Conservation (phyloP, 169 alveolate species). For the Fabrea salina region DNA sequence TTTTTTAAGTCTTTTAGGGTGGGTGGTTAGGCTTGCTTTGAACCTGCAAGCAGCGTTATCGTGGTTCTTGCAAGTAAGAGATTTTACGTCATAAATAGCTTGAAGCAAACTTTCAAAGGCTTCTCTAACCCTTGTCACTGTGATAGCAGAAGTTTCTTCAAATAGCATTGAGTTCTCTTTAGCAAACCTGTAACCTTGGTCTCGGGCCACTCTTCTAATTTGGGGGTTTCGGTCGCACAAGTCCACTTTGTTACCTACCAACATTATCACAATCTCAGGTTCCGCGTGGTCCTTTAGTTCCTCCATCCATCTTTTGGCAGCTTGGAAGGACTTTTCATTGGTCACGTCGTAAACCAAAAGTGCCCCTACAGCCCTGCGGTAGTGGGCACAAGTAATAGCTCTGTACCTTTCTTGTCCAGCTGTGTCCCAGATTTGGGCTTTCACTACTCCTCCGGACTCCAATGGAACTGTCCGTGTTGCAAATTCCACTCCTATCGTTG, state of each 20-base stretch:
- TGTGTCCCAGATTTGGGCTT: constrained; percentile 93
- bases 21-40: background rate
- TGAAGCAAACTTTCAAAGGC: constrained; percentile 21
- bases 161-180: background rate
- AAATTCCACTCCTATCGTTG: constrained; percentile 79
- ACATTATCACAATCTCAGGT: constrained; percentile 96
- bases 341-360: constrained; percentile 94
- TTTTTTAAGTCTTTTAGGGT: background rate
- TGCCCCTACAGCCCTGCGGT: constrained; percentile 96
- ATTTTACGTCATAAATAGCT: constrained; percentile 16
- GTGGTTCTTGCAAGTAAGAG: background rate
- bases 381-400: constrained; percentile 84
- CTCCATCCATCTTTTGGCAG: constrained; percentile 90
- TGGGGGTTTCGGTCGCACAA: constrained; percentile 77
- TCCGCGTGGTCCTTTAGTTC: constrained; percentile 97
- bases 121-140: background rate
- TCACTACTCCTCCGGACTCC: constrained; percentile 94
- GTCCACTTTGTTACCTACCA: constrained; percentile 99
- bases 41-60: background rate
- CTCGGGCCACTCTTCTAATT: constrained; percentile 35
- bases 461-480: constrained; percentile 62
- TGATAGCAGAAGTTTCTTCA: constrained; percentile 22
- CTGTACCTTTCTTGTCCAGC: constrained; percentile 95
- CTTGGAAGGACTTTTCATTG: constrained; percentile 89
- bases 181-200: background rate